Base-by-base conservation (phyloP, 2,329 filamentous ascomycete species). In the Xylariaceae sp. region DNA sequence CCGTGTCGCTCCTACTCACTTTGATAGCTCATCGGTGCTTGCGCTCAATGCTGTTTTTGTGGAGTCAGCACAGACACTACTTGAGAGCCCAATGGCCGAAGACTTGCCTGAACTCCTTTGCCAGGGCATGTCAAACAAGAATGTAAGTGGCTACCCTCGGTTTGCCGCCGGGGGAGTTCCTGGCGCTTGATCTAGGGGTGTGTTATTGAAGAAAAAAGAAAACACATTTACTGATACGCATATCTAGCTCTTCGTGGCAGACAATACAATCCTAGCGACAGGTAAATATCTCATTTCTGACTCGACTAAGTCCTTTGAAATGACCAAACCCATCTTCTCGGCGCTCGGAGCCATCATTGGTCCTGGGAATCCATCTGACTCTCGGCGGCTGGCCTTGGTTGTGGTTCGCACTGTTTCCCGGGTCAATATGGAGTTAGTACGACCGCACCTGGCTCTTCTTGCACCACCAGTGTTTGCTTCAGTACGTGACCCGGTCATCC, bases 401-500 rank as follows among this genome's bases (percentile, higher is more conserved):
- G 87, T 97, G 8, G 77, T 96, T 36, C 90, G 94, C 52, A 99
- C 94, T 0, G 78, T 95, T 33, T 87, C 87, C 56, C 87, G 94
- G 51, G 80, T 87, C 37, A 85, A 94, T 69, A 87, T 88, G 67
- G 90, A 94, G 45, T 77, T 94, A 65, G 83, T 93, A 30, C 85
- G 90, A 23, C 90, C 92, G 11, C 92, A 97, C 69, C 80, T 97
- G 41, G 76, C 85, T 8, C 75, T 91, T 2, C 81, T 99, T n/a
- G 87, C 90, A 1, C 87, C 88, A 1, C 86, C 92, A 1, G 82
- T 97, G 37, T 99, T 99, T 71, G 86, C 89, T 35, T 89, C 89
- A 47, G 94, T 99, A 23, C 86, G 95, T 53, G 94, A 99, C 71
- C 80, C 86, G 8, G 86, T 97, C 5, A 97, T 99, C 58, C 95